Conservation (phyloP, 225 moss, liverwort and hornwort species). For the Marchantia polymorpha region DNA sequence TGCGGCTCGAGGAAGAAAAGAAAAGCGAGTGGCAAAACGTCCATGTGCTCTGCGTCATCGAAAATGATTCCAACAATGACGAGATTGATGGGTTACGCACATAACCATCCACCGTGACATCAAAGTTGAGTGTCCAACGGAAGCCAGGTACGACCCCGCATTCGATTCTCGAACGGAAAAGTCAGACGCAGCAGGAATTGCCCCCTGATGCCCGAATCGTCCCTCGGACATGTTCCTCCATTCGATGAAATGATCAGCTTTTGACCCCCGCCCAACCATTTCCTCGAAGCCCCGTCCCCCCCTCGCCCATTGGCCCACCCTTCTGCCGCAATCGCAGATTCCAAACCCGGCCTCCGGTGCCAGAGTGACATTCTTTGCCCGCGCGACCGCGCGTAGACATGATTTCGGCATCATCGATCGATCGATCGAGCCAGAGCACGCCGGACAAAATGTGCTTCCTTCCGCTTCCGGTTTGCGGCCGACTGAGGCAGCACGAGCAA, state of each 20-base stretch:
- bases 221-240: not conserved
- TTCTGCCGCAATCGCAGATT: not conserved
- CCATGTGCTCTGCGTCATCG: constrained; percentile 3
- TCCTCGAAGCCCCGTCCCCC: no score
- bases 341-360: not conserved
- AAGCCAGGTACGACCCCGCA: not conserved
- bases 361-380: no score
- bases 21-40: not conserved
- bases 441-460: not conserved
- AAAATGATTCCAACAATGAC: constrained; percentile 1
- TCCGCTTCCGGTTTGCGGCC: not conserved
- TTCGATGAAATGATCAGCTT: not conserved
- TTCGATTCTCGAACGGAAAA: not conserved
- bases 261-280: no score
- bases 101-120: not conserved
- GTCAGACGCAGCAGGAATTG: not conserved
- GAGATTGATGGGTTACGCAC: constrained; percentile 9
- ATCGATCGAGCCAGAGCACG: no score
- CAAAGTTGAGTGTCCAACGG: not conserved
- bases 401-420: not conserved
- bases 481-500: not conserved
- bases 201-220: not conserved
- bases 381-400: not conserved
- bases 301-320: no score
- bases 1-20: not conserved